Evolutionary conservation across 2,329 filamentous ascomycete genomes (phyloP), one percentile per base, ranked within the genome.

Genomic region (Cryphonectria parasitica): DNA sequence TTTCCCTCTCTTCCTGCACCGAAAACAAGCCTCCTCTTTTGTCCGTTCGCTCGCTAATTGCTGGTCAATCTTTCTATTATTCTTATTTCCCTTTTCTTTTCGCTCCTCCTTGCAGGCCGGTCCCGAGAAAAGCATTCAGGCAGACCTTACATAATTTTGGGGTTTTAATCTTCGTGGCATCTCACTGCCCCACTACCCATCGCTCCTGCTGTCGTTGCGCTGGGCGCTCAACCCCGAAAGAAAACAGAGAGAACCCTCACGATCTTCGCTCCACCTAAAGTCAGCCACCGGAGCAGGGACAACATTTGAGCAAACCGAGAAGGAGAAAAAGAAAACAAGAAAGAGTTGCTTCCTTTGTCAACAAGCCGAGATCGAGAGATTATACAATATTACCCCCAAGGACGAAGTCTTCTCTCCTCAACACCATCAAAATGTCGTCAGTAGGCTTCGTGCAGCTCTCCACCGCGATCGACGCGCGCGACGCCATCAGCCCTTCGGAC

Each of bases 401-500:
- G 10, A 39, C 10, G 8, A 39, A 39, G 6, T 8, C 36, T 39
- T 11, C n/a, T 39, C 36, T 39, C 36, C 36, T 39, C 36, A 39
- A 11, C 10, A 10, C 36, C 45, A 49, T n/a, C 62, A 68, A 56
- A 22, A 72, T 72, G 68, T 31, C 70, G 5, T 69, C 68, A 10
- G 43, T 54, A 56, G 64, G 68, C 25, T 69, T 72, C 52, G 25
- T 49, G 39, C 19, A 52, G 36, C 49, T 69, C 41, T 60, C 62
- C 39, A 72, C 64, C 36, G 64, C 67, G 8, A 49, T 61, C 28
- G 19, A 31, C 31, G 22, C 61, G 22, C 63, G 54, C 60, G 49
- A 56, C 11, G 56, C 67, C 43, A 43, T 72, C 61, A 70, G 68
- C 67, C 45, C 72, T 1, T 15, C 56, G 3, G 75, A 77, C 56